phyloP scores from a whole-genome alignment of 768 basidiomycete species.

The Pholiota molesta region DNA sequence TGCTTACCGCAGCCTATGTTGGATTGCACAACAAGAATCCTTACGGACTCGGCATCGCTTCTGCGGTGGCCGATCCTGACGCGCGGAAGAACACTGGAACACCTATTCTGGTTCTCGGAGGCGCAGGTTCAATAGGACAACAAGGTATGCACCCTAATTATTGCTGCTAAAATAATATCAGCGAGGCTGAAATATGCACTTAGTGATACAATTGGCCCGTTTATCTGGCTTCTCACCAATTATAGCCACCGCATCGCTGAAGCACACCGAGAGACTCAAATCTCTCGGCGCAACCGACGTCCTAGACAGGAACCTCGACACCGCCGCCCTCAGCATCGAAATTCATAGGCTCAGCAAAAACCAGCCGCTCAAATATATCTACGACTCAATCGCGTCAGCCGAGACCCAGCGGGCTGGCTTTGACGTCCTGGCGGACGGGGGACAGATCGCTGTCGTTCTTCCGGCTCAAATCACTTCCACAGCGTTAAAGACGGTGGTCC shows the following conservation, averaged over 20 bases:
- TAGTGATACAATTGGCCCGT: slow-evolving; percentile 39
- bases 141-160: slow-evolving; percentile 31
- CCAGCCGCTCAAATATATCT: slow-evolving; percentile 24
- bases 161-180: slow-evolving; percentile 21
- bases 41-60: slow-evolving; percentile 10
- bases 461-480: slow-evolving; percentile 26
- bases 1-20: slow-evolving; percentile 31
- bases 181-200: not conserved
- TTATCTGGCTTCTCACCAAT: slow-evolving; percentile 44
- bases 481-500: slow-evolving; percentile 11
- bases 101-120: slow-evolving; percentile 51
- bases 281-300: slow-evolving; percentile 44
- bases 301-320: slow-evolving; percentile 31
- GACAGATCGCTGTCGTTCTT: slow-evolving; percentile 30
- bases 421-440: slow-evolving; percentile 35
- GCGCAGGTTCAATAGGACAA: slow-evolving; percentile 51
- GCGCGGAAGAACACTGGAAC: slow-evolving; percentile 40
- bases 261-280: slow-evolving; percentile 32
- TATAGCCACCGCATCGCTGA: slow-evolving; percentile 38
- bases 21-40: slow-evolving; percentile 36
- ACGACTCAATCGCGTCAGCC: slow-evolving; percentile 23
- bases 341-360: slow-evolving; percentile 24
- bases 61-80: slow-evolving; percentile 20
- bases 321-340: slow-evolving; percentile 19
- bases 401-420: slow-evolving; percentile 27